Evolutionary conservation across 257 asterid genomes (phyloP).

Genomic region (Nicotiana noctiflora): DNA sequence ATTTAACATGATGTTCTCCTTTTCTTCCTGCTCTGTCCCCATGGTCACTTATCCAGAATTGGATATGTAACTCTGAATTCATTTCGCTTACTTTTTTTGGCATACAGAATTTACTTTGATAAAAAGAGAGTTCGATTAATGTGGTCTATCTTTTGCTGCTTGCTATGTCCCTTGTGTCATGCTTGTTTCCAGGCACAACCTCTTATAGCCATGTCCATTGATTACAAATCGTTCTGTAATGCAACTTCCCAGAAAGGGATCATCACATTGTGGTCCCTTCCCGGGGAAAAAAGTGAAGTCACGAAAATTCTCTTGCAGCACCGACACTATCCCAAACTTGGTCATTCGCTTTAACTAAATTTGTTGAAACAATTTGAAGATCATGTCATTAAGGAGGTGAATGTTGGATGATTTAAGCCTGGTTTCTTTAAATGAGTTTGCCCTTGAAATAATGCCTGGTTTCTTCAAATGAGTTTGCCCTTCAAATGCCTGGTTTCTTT

Average conservation of each 20-base stretch:
- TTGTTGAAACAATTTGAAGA: neutral
- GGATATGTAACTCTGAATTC: too few species aligned
- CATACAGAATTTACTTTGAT: neutral
- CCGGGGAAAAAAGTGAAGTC: neutral
- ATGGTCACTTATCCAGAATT: too few species aligned
- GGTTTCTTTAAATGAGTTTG: neutral
- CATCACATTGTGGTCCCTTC: neutral
- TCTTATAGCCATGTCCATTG: neutral
- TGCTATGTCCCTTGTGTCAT: neutral
- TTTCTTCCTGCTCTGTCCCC: too few species aligned
- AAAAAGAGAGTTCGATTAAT: neutral
- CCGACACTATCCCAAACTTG: neutral
- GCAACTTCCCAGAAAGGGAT: neutral
- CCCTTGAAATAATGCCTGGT: neutral
- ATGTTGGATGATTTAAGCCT: neutral
- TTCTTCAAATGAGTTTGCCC: too few species aligned
- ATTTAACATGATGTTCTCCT: too few species aligned
- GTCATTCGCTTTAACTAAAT: neutral
- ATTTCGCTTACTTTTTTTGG: too few species aligned
- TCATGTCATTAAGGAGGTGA: neutral
- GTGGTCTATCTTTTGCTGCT: neutral
- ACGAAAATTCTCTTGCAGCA: neutral
- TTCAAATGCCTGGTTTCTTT: neutral
- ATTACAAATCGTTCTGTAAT: neutral
- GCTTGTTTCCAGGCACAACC: constrained; percentile 1